These are phyloP conservation scores for Gypsophila paniculata DNA, from an alignment of 179 eudicot species.

Conservation along the genomic window DNA sequence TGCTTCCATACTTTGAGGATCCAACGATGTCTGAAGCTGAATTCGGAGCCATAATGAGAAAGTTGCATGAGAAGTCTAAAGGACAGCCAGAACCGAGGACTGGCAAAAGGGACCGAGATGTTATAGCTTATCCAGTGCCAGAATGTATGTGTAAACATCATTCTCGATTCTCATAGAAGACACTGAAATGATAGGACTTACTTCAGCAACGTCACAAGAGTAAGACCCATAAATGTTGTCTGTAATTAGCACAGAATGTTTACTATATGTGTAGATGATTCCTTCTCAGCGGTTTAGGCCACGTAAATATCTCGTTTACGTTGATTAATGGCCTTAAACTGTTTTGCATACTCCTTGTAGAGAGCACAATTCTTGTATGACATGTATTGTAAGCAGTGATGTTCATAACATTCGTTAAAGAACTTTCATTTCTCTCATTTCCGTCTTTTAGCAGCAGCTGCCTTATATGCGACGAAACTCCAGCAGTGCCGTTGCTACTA, in stretches of 20 bases:
- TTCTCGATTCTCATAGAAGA: slow-evolving; percentile 16
- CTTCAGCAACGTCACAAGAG: not conserved
- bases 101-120: slow-evolving; percentile 47
- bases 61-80: slow-evolving; percentile 46
- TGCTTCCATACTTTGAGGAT: slow-evolving; percentile 54
- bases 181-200: not conserved
- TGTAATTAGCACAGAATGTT: not conserved
- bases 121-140: slow-evolving; percentile 62
- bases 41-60: slow-evolving; percentile 38
- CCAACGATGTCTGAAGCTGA: slow-evolving; percentile 33
- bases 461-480: not conserved
- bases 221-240: no score
- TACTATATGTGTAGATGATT: not conserved
- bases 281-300: not conserved
- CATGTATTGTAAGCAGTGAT: not conserved
- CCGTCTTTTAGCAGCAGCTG: not conserved
- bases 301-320: not conserved
- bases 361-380: not conserved
- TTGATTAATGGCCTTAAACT: not conserved
- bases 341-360: not conserved
- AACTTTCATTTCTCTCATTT: not conserved
- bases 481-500: no score
- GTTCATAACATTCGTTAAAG: not conserved
- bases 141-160: slow-evolving; percentile 64
- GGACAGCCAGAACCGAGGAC: slow-evolving; percentile 64